Conservation (phyloP, 371 early-diverging fungal species). For the Circinella minor region DNA sequence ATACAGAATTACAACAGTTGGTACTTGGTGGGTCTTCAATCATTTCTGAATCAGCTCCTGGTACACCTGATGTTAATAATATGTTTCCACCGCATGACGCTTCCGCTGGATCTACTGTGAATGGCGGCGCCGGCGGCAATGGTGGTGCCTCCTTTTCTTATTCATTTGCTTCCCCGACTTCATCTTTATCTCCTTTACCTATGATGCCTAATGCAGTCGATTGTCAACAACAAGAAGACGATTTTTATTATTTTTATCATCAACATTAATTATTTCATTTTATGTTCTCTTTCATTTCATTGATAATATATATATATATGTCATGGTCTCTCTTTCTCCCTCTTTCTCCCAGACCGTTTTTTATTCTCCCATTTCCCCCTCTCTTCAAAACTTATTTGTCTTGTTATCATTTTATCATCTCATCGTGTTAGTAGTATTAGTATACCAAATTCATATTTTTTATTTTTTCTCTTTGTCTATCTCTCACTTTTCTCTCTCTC, state of each 20-base stretch:
- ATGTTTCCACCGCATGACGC: conserved; percentile 25
- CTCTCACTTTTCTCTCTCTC: no score
- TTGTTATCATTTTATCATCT: neutral
- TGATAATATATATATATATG: neutral
- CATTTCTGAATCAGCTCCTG: conserved; percentile 23
- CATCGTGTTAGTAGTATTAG: conserved; percentile 5
- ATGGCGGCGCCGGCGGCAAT: neutral
- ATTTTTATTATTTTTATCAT: conserved; percentile 14
- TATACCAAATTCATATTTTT: conserved; percentile 13
- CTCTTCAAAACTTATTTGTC: neutral
- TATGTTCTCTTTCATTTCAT: neutral
- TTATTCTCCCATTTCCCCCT: no score
- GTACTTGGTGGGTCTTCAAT: conserved; percentile 19
- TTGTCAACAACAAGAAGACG: conserved; percentile 12
- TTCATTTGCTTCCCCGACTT: conserved; percentile 4
- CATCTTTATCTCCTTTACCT: conserved; percentile 6
- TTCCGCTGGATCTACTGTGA: conserved; percentile 4
- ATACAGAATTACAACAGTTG: conserved; percentile 12
- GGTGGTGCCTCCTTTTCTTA: conserved; percentile 2
- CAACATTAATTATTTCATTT: conserved; percentile 3
- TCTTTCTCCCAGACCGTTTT: neutral
- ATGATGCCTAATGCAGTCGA: conserved; percentile 8
- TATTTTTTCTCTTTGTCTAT: neutral
- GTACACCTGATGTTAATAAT: conserved; percentile 16
- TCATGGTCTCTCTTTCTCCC: neutral